Evolutionary conservation across 2,329 filamentous ascomycete genomes (phyloP), one percentile per base, ranked within the genome.

Genomic region (Aureobasidium sp.): DNA sequence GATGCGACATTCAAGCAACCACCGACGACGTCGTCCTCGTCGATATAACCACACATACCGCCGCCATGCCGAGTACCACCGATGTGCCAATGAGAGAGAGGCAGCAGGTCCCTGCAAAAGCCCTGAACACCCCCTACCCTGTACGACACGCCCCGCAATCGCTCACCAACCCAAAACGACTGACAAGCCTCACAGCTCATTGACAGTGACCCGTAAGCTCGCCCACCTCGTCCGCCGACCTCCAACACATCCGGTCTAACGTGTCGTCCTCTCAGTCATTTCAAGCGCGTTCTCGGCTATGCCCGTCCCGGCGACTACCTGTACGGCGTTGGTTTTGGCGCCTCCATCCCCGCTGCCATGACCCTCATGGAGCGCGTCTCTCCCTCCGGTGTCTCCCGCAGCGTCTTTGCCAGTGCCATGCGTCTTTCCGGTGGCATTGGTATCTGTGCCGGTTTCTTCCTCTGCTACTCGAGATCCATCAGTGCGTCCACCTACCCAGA

Each of bases 191-290:
- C 58, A 55, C 79, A 99, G 94, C 89, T 97, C 80, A 97, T 99
- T 78, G 94, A 99, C 82, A 95, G 90, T 80, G 94, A 99, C 78
- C 94, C 94, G 92, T 97, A 92, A 74, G 87, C 62, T 63, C 68
- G n/a, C 62, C 68, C 39, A 53, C 20, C 57, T 63, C 47, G 55
- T 57, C 9, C 56, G 31, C 58, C 4, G 51, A 63, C 61, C 58
- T 52, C 63, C 63, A 60, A 37, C 59, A 29, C 61, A 37, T n/a
- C 55, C 42, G 27, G 22, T 36, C 62, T 71, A 37, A 42, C 37
- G 22, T 34, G 17, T 57, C 69, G 20, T 68, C 68, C 37, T 67
- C 29, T 44, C 70, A 96, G 91, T 71, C 94, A 99, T 78, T 88
- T 97, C 77, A 90, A 86, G 77, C 88, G 94, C 74, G 94, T 97